Conservation (phyloP, 305 asterid genomes). For the Lippia alba region DNA sequence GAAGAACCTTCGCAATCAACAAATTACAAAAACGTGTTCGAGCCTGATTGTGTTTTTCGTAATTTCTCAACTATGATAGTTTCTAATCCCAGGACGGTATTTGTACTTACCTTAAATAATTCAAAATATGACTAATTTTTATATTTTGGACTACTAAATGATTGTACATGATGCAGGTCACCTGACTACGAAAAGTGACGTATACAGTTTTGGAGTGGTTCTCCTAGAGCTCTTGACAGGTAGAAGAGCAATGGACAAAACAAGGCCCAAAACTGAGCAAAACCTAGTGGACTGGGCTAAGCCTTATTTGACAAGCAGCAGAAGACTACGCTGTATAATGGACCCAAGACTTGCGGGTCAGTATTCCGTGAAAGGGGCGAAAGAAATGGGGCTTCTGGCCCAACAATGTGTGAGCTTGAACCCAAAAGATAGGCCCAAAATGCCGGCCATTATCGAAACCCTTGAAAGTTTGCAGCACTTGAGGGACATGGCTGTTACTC, state of each 20-base stretch:
- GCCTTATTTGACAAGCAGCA: slow-evolving; percentile 68
- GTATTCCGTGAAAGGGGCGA: slow-evolving; percentile 73
- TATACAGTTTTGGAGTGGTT: slow-evolving; percentile 93
- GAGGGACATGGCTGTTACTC: slow-evolving; percentile 67
- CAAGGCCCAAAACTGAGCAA: slow-evolving; percentile 71
- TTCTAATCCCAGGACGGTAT: neutral
- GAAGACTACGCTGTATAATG: slow-evolving; percentile 68
- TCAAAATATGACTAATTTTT: too few relatives aligned
- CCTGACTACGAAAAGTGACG: slow-evolving; percentile 86
- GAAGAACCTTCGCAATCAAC: too few relatives aligned
- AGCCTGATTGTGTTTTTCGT: too few relatives aligned
- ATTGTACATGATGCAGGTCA: slow-evolving; percentile 60
- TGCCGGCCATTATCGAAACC: slow-evolving; percentile 69
- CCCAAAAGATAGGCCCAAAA: slow-evolving; percentile 78
- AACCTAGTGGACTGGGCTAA: slow-evolving; percentile 79
- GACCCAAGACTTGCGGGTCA: slow-evolving; percentile 86
- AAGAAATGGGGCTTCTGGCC: slow-evolving; percentile 75
- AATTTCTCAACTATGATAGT: neutral
- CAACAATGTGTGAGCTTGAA: slow-evolving; percentile 66
- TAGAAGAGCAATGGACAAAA: slow-evolving; percentile 82
- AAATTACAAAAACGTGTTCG: too few relatives aligned
- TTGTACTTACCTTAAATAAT: too few relatives aligned
- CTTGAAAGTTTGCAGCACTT: slow-evolving; percentile 55
- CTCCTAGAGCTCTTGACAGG: slow-evolving; percentile 82
- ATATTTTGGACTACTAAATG: neutral